These are phyloP conservation scores for Guyanaporus albipodus DNA, from an alignment of 768 basidiomycete species.

Conservation along the genomic window DNA sequence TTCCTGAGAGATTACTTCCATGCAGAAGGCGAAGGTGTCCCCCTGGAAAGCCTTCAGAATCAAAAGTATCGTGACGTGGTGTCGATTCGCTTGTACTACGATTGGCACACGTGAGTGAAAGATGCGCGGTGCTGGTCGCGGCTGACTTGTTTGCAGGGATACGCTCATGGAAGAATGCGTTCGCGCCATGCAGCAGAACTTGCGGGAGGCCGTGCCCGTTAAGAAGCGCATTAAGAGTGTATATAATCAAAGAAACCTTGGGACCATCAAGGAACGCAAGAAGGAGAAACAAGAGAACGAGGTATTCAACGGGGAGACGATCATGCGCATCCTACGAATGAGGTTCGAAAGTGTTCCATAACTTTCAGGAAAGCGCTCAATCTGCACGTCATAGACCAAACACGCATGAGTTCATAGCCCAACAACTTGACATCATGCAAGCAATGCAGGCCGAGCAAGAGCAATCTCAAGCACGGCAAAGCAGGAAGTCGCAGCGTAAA, in stretches of 20 bases:
- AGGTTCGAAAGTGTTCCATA: constrained; percentile 47
- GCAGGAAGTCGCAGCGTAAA: constrained; percentile 56
- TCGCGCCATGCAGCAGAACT: constrained; percentile 86
- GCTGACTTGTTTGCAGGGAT: constrained; percentile 45
- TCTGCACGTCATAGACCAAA: constrained; percentile 49
- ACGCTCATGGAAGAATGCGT: constrained; percentile 93
- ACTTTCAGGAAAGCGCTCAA: constrained; percentile 2
- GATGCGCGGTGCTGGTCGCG: background rate
- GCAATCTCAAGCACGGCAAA: constrained; percentile 56
- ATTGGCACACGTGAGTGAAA: constrained; percentile 80
- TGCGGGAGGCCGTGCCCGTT: constrained; percentile 68
- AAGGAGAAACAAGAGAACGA: constrained; percentile 80
- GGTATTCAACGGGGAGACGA: constrained; percentile 77
- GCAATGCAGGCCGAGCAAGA: constrained; percentile 84
- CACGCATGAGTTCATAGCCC: constrained; percentile 83
- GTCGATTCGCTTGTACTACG: constrained; percentile 91
- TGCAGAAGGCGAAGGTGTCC: constrained; percentile 87
- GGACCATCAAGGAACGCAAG: constrained; percentile 93
- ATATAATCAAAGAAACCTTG: constrained; percentile 87
- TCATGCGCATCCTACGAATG: constrained; percentile 94
- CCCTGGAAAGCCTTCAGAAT: constrained; percentile 83
- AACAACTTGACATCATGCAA: constrained; percentile 78
- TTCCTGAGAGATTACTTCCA: constrained; percentile 95
- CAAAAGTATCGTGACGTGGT: constrained; percentile 91
- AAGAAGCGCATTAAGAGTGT: constrained; percentile 93